Base-by-base conservation (phyloP, 306 rosid genomes). In the Vigna nakashimae region DNA sequence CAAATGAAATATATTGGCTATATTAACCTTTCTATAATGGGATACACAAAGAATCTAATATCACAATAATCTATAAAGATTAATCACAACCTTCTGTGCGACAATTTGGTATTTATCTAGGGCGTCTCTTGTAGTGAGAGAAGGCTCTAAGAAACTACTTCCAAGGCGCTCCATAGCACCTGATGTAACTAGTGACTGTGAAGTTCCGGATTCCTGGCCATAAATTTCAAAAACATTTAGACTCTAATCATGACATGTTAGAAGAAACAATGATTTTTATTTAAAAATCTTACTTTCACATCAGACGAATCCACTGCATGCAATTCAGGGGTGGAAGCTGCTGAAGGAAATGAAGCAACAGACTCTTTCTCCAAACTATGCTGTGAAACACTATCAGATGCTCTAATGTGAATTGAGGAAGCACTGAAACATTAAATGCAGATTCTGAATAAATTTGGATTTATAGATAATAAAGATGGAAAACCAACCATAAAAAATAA, bases 61-160 rank as follows among this genome's bases (percentile, higher is more conserved):
- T 73, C 76, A 17, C 24, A 34, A 73, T 9, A 16, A 75, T 56
- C 40, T 68, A 75, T 34, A 18, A 49, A 38, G 46, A 64, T 16
- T n/a, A 63, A 53, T 18, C 20, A 56, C 73, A 74, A 96, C 99
- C 99, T 93, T 96, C 57, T 86, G 99, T 24, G 97, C 94, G 40
- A 96, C 90, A 81, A 91, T 80, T 81, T 90, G 97, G 83, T 84
- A 96, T 80, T 92, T 96, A 82, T 96, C 98, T 84, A 96, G 81
- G 34, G 98, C 99, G 67, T 90, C 98, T 86, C 97, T 89, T 26
- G 99, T 93, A 24, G 81, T 84, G 52, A 96, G 94, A 58, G 97
- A 85, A 70, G 96, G 88, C 82, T 96, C 99, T 36, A 96, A 84
- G 70, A 87, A 76, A 64, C 71, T 85, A 86, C 84, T 91, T 82